Base-by-base conservation (phyloP, 768 basidiomycete genomes). In the Russula foetens region DNA sequence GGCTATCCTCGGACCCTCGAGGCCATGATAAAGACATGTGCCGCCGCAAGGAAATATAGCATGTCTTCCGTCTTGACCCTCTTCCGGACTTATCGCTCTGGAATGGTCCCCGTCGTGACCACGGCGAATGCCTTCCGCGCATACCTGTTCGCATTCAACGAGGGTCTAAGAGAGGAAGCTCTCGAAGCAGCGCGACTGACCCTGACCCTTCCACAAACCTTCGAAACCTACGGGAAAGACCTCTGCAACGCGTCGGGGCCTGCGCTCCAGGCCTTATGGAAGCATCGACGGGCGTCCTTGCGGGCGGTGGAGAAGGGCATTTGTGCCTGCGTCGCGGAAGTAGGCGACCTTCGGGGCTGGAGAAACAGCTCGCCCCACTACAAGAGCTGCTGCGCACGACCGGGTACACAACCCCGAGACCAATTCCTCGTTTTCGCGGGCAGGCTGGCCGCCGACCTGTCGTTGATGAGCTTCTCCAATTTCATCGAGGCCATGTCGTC, bases 1-100 rank as follows among this genome's bases (percentile, higher is more conserved):
- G 43, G 33, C 41, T 52, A 58, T 33, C 58, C 61, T 15, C 49
- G 12, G 14, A 53, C 61, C 7, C 21, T 53, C 23, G 58, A 62
- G 24, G n/a, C 31, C 11, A 51, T 59, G 44, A 53, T 60, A 17
- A 45, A 50, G 48, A 61, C 33, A n/a, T 44, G n/a, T 28, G 49
- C 55, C 1, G 53, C 47, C 49, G n/a, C 54, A 7, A 35, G 33
- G 33, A 56, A 52, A 31, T 51, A 56, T n/a, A 33, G 12, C 33
- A 45, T 61, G 49, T 43, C 53, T 26, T 38, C 43, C 28, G 28
- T 33, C 31, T 35, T 56, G 35, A 31, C 41, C 49, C 26, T 38
- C 12, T 51, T 56, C 31, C 55, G 54, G 17, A 46, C 47, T 17
- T 38, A 60, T 23, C 14, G 48, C 47, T 26, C 14, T 15, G 19